phyloP scores from a whole-genome alignment of 169 alveolate genomes.

The Theileria equi region DNA sequence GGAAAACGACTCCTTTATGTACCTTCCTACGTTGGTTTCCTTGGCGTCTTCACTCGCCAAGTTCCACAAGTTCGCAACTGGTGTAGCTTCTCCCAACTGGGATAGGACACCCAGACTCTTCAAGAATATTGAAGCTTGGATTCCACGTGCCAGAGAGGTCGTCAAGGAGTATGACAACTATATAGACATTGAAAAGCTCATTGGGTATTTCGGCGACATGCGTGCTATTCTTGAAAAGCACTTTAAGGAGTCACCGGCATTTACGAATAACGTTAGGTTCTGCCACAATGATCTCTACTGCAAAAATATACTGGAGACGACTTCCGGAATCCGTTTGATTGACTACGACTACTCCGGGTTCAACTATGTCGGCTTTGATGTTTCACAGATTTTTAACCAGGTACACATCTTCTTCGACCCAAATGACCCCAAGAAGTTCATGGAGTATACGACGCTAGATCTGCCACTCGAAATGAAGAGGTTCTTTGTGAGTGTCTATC shows the following conservation, averaged over 20 bases:
- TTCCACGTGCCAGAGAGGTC: background rate
- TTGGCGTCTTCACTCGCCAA: slow-evolving; percentile 44
- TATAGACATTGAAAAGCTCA: background rate
- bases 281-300: slow-evolving; percentile 76
- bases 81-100: slow-evolving; percentile 26
- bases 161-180: background rate
- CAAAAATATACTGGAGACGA: slow-evolving; percentile 61
- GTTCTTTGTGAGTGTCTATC: slow-evolving; percentile 62
- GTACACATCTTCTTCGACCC: slow-evolving; percentile 61
- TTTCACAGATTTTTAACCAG: slow-evolving; percentile 70
- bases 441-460: slow-evolving; percentile 40
- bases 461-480: slow-evolving; percentile 64
- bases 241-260: slow-evolving; percentile 32
- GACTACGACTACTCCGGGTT: slow-evolving; percentile 74
- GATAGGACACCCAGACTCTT: slow-evolving; percentile 53
- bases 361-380: slow-evolving; percentile 69
- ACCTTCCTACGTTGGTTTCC: slow-evolving; percentile 55
- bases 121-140: slow-evolving; percentile 40
- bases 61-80: background rate
- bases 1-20: slow-evolving; percentile 54
- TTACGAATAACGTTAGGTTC: slow-evolving; percentile 62
- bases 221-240: slow-evolving; percentile 26
- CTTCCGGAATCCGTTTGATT: slow-evolving; percentile 62
- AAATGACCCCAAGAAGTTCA: slow-evolving; percentile 60
- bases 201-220: no score